phyloP scores from a whole-genome alignment of 495 filamentous ascomycete genomes.

The Podospora pseudopauciseta region DNA sequence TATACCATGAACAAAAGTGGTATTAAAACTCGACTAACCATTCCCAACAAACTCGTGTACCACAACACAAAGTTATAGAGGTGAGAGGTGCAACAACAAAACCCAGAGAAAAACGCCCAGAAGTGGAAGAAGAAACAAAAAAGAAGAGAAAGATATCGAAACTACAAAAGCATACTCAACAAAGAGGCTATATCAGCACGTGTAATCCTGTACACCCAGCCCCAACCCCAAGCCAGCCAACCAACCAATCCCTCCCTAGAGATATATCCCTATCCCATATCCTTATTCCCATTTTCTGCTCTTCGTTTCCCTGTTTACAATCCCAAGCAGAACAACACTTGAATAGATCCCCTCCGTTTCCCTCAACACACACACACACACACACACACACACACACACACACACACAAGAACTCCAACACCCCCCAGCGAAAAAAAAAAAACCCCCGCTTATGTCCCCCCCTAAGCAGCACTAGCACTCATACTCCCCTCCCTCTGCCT shows the following conservation, averaged over 20 bases:
- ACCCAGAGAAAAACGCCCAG: background rate
- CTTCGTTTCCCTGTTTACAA: background rate
- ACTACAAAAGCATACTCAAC: background rate
- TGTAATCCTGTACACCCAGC: background rate
- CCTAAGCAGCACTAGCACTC: background rate
- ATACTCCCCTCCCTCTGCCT: slow-evolving; percentile 44
- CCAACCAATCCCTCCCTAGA: background rate
- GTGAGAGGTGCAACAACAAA: background rate
- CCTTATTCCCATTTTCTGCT: background rate
- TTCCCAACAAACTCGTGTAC: too few relatives aligned
- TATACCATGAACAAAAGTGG: too few relatives aligned
- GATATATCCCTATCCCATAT: background rate
- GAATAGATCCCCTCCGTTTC: background rate
- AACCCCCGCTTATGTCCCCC: background rate
- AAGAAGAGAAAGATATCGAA: slow-evolving; percentile 1
- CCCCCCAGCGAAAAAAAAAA: background rate
- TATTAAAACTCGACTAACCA: too few relatives aligned
- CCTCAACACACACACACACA: background rate
- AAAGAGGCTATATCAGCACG: background rate
- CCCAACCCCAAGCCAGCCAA: background rate
- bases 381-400: background rate
- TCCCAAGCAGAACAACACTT: background rate
- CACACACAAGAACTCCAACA: background rate
- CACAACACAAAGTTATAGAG: background rate
- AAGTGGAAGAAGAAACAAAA: background rate